phyloP scores from a whole-genome alignment of 257 asterid species.

The Solanum chmielewskii region DNA sequence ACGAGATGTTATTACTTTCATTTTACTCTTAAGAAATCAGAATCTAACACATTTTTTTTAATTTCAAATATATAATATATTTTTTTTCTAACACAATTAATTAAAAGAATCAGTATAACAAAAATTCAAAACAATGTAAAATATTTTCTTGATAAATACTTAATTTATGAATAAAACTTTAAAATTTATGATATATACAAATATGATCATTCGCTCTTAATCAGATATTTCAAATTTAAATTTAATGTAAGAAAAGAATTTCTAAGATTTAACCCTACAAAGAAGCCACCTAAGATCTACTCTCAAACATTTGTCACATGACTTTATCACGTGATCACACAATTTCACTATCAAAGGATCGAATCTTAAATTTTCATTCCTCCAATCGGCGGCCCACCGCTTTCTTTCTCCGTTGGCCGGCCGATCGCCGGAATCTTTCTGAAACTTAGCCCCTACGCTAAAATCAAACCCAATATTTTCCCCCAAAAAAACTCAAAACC shows the following conservation, averaged over 20 bases:
- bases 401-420: not conserved
- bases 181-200: too few species aligned
- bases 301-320: not conserved
- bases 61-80: not conserved
- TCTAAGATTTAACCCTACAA: not conserved
- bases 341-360: not conserved
- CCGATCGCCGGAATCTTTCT: not conserved
- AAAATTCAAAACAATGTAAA: not conserved
- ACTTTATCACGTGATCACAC: not conserved
- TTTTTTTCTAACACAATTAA: too few species aligned
- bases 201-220: not conserved
- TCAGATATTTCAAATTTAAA: too few species aligned
- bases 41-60: not conserved
- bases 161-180: too few species aligned
- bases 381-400: not conserved
- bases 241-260: too few species aligned
- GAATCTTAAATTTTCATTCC: not conserved
- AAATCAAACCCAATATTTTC: not conserved
- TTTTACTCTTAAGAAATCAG: too few species aligned
- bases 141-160: not conserved
- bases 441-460: not conserved
- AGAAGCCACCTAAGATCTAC: not conserved
- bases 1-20: not conserved
- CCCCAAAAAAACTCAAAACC: not conserved
- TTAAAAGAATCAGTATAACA: too few species aligned